These are phyloP conservation scores for barley (Hordeum vulgare) DNA, from an alignment of 176 grass and related monocot species.

Conservation along the genomic window DNA sequence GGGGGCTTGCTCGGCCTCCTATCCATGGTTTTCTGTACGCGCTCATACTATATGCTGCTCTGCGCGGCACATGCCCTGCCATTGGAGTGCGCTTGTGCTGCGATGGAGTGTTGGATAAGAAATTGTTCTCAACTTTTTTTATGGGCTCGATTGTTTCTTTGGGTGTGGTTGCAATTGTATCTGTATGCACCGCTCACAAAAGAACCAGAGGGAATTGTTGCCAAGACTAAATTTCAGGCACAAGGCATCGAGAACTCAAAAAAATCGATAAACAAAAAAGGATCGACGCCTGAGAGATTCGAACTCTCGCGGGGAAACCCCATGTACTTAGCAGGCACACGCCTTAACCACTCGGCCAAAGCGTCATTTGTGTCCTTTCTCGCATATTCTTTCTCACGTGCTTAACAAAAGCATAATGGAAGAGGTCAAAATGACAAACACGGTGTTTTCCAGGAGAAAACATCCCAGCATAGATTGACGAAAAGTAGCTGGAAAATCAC, in stretches of 20 bases:
- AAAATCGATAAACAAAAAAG: too few relatives aligned
- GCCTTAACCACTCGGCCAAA: constrained; percentile 99
- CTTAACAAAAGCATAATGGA: neutral
- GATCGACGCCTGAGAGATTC: constrained; percentile 98
- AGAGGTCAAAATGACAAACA: too few relatives aligned
- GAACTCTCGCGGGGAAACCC: constrained; percentile 99
- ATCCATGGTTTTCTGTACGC: constrained; percentile 3
- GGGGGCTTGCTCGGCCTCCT: neutral
- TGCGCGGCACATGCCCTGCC: neutral
- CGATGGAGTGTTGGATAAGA: neutral
- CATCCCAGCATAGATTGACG: neutral
- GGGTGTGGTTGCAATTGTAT: too few relatives aligned
- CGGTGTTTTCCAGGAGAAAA: neutral
- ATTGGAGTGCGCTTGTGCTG: neutral
- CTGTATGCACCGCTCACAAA: neutral
- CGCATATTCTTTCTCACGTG: accelerated
- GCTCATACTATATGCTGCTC: neutral
- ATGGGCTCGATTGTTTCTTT: neutral
- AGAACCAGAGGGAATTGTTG: neutral
- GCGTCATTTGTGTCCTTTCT: neutral
- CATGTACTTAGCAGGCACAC: constrained; percentile 99
- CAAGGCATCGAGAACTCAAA: neutral
- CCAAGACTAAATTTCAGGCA: neutral
- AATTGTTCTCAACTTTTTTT: neutral
- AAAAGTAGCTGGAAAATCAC: neutral